A percentile compares a stretch with the other conserved stretches of the same genome.
Evolutionary conservation across 495 filamentous ascomycete genomes (phyloP).

Genomic region (Talaromyces liani): DNA sequence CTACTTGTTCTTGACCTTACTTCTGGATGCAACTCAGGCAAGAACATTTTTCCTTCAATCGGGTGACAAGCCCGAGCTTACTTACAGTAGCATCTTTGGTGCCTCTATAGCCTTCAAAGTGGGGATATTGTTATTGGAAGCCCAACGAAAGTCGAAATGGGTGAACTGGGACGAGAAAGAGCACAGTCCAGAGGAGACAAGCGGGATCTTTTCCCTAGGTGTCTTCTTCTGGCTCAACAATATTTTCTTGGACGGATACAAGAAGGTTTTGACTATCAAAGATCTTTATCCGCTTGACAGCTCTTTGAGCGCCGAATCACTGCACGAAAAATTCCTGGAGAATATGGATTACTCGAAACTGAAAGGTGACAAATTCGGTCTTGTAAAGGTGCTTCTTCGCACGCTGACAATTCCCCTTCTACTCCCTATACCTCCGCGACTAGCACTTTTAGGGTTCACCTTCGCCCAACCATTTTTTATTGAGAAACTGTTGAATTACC

Average conservation of each 20-base stretch:
- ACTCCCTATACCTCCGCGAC: conserved; percentile 42
- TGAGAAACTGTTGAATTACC: conserved; percentile 39
- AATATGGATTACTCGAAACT: neutral
- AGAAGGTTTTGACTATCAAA: conserved; percentile 22
- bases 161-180: conserved; percentile 31
- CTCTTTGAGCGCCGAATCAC: neutral
- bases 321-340: neutral
- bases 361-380: conserved; percentile 25
- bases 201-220: conserved; percentile 41
- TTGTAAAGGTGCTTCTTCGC: conserved; percentile 37
- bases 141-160: conserved; percentile 44
- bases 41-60: conserved; percentile 35
- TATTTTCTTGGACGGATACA: conserved; percentile 39
- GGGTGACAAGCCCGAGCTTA: conserved; percentile 4
- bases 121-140: conserved; percentile 41
- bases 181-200: conserved; percentile 52
- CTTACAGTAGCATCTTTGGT: conserved; percentile 30
- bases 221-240: conserved; percentile 55
- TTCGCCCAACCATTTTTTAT: conserved; percentile 61
- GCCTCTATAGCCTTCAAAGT: conserved; percentile 29
- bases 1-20: conserved; percentile 32
- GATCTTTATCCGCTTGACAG: conserved; percentile 23
- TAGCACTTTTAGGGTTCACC: conserved; percentile 32
- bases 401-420: conserved; percentile 40
- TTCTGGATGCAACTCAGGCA: conserved; percentile 31